phyloP scores from a whole-genome alignment of 2,329 filamentous ascomycete genomes.

The Leptoxyphium fumago region DNA sequence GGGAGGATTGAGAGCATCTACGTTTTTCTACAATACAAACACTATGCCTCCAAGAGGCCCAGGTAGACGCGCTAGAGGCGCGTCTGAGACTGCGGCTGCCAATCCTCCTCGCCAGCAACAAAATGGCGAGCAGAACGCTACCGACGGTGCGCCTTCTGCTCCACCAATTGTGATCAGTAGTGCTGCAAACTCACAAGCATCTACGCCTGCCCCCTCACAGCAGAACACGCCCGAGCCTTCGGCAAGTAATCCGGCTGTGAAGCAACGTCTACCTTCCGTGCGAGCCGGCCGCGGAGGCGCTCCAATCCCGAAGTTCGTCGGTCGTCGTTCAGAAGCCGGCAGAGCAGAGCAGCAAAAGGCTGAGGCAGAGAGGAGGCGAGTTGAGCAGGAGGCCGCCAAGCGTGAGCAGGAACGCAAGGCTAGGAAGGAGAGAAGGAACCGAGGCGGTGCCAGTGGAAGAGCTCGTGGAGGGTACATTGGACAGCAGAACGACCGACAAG shows the following conservation, averaged over 20 bases:
- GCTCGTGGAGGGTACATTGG: slow-evolving; percentile 31
- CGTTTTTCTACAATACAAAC: too few relatives aligned
- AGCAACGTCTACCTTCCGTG: neutral
- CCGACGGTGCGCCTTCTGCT: neutral
- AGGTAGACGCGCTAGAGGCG: neutral
- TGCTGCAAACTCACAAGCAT: neutral
- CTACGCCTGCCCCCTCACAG: neutral
- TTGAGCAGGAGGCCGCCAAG: slow-evolving; percentile 19
- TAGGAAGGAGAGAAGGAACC: slow-evolving; percentile 13
- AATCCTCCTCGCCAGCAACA: neutral
- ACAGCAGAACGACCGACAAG: slow-evolving; percentile 4
- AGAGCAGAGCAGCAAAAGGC: slow-evolving; percentile 28
- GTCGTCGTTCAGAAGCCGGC: slow-evolving; percentile 29
- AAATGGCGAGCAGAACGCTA: neutral
- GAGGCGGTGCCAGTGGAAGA: slow-evolving; percentile 14
- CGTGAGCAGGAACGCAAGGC: slow-evolving; percentile 13
- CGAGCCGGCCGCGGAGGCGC: slow-evolving; percentile 5
- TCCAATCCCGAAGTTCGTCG: slow-evolving; percentile 27
- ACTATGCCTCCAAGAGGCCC: neutral
- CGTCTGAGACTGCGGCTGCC: neutral
- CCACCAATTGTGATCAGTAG: neutral
- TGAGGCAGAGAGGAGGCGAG: slow-evolving; percentile 23
- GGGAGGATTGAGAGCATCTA: too few relatives aligned
- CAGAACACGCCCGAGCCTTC: neutral
- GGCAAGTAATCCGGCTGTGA: neutral